A percentile compares a stretch with the other conserved stretches of the same genome.
phyloP scores from a whole-genome alignment of 1,284 basidiomycete species.

The Moniliophthora roreri region DNA sequence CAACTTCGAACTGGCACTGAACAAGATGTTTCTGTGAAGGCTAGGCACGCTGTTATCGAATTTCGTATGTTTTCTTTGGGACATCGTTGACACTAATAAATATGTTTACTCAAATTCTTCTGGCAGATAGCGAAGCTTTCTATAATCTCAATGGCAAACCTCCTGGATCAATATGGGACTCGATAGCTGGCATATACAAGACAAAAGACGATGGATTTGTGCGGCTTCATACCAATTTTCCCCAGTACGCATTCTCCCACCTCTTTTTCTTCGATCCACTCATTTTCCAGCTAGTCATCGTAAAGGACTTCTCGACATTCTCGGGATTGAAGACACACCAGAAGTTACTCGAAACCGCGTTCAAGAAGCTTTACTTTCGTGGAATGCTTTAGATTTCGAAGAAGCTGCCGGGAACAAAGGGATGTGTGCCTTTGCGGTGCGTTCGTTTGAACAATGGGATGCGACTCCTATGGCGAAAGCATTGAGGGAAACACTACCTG shows the following conservation, averaged over 20 bases:
- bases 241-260: conserved; percentile 42
- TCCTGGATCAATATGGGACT: conserved; percentile 43
- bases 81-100: background rate
- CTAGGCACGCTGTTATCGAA: conserved; percentile 55
- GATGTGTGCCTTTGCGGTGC: conserved; percentile 55
- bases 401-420: conserved; percentile 41
- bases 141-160: conserved; percentile 44
- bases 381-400: conserved; percentile 55
- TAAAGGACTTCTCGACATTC: conserved; percentile 48
- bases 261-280: background rate
- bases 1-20: conserved; percentile 42
- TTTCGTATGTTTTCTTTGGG: conserved; percentile 41
- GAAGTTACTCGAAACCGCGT: conserved; percentile 36
- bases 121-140: conserved; percentile 51
- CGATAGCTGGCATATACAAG: conserved; percentile 51
- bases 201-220: conserved; percentile 52
- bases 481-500: conserved; percentile 37
- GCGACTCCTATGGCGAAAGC: conserved; percentile 46
- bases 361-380: conserved; percentile 37
- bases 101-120: too few relatives aligned
- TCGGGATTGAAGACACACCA: conserved; percentile 26
- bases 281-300: conserved; percentile 41
- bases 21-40: conserved; percentile 53
- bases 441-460: conserved; percentile 54
- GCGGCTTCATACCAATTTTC: conserved; percentile 64